Evolutionary conservation across 2,329 filamentous ascomycete genomes (phyloP).

Genomic region (Fusarium tuaranense): DNA sequence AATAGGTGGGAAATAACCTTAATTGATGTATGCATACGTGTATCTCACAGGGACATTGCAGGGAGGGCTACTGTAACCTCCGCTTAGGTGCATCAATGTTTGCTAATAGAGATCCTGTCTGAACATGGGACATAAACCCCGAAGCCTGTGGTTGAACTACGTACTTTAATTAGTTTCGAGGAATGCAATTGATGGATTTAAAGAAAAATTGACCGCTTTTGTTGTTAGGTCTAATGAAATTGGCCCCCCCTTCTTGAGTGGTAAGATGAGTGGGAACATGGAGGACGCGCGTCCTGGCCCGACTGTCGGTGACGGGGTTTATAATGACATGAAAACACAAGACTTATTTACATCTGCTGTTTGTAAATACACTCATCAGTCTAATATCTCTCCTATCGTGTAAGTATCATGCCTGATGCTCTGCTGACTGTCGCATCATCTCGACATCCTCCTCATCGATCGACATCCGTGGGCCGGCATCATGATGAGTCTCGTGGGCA

Average conservation of each 20-base stretch:
- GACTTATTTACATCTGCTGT: neutral
- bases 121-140: neutral
- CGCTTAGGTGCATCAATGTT: neutral
- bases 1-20: neutral
- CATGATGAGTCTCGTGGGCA: conserved; percentile 51
- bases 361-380: neutral
- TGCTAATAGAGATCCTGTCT: neutral
- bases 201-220: neutral
- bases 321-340: neutral
- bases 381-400: neutral
- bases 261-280: neutral
- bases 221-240: neutral
- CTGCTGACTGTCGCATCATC: conserved; percentile 13
- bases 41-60: neutral
- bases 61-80: neutral
- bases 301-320: neutral
- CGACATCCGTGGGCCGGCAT: neutral
- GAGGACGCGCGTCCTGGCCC: neutral
- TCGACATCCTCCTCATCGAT: conserved; percentile 32
- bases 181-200: neutral
- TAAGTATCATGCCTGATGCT: conserved; percentile 4
- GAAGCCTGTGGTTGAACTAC: neutral
- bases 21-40: neutral
- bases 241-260: neutral
- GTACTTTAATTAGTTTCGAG: neutral